phyloP scores from a whole-genome alignment of 2,329 filamentous ascomycete genomes.

The Colletotrichum liaoningense region DNA sequence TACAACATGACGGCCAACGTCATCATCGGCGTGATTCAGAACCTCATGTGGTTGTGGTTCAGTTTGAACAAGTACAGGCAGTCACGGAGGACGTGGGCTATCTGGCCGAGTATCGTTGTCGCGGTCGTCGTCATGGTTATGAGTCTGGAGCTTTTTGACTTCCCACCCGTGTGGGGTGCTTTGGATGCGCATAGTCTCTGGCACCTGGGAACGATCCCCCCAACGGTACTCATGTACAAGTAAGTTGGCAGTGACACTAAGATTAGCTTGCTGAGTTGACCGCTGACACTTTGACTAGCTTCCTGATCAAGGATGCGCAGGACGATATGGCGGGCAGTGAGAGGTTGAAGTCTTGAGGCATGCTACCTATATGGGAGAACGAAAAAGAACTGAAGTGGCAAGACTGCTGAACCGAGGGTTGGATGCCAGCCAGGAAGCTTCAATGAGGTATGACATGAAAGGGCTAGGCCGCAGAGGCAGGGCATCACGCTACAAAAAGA shows the following conservation, averaged over 20 bases:
- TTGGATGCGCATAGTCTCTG: conserved; percentile 95
- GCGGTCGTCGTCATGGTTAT: conserved; percentile 93
- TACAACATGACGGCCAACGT: conserved; percentile 99
- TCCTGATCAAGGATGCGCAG: conserved; percentile 85
- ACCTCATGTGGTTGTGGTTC: conserved; percentile 88
- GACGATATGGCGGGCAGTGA: conserved; percentile 79
- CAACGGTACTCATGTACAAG: conserved; percentile 94
- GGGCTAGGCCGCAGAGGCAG: not conserved
- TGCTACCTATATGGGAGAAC: not conserved
- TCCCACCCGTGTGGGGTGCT: conserved; percentile 83
- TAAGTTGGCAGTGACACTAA: conserved; percentile 61
- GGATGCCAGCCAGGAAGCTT: not conserved
- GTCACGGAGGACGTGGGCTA: conserved; percentile 80
- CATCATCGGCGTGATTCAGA: conserved; percentile 81
- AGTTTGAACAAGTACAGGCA: conserved; percentile 79
- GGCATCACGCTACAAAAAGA: not conserved
- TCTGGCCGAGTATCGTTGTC: conserved; percentile 91
- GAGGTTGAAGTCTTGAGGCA: conserved; percentile 75
- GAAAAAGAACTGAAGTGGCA: no score
- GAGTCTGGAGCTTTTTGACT: conserved; percentile 96
- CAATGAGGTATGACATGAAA: not conserved
- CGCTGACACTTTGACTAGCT: conserved; percentile 63
- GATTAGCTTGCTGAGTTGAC: not conserved
- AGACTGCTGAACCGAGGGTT: not conserved
- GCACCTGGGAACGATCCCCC: conserved; percentile 93